Conservation (phyloP, 305 asterid species). For the Fraxinus nigra region DNA sequence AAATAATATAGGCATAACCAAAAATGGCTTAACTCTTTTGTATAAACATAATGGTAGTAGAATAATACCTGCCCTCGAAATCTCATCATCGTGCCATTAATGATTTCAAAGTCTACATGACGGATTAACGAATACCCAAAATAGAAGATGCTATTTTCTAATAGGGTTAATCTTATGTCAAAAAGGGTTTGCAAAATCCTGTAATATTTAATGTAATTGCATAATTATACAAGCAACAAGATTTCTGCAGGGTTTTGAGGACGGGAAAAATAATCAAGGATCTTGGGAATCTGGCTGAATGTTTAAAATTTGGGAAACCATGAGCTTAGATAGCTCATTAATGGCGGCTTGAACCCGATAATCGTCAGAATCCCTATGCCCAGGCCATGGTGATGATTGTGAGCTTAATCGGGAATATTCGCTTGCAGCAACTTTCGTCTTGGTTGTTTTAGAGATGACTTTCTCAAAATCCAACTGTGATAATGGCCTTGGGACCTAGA, state of each 20-base stretch:
- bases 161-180: background rate
- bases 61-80: no score
- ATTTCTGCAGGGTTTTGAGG: background rate
- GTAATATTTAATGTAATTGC: background rate
- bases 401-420: slow-evolving; percentile 52
- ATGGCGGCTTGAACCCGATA: slow-evolving; percentile 68
- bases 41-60: no score
- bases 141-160: background rate
- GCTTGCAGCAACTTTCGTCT: slow-evolving; percentile 63
- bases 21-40: no score
- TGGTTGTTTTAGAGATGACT: slow-evolving; percentile 51
- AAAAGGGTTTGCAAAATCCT: background rate
- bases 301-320: slow-evolving; percentile 63
- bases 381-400: slow-evolving; percentile 35
- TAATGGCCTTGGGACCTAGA: slow-evolving; percentile 70
- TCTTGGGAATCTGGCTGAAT: slow-evolving; percentile 51
- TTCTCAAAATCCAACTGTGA: slow-evolving; percentile 60
- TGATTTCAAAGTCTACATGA: background rate
- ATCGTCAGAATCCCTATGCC: slow-evolving; percentile 41
- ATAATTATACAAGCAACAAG: background rate
- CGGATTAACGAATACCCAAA: background rate
- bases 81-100: background rate
- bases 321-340: slow-evolving; percentile 65
- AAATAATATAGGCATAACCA: no score
- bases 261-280: slow-evolving; percentile 18